Evolutionary conservation across 2,329 filamentous ascomycete genomes (phyloP).

Genomic region (Aphanoascus verrucosus): DNA sequence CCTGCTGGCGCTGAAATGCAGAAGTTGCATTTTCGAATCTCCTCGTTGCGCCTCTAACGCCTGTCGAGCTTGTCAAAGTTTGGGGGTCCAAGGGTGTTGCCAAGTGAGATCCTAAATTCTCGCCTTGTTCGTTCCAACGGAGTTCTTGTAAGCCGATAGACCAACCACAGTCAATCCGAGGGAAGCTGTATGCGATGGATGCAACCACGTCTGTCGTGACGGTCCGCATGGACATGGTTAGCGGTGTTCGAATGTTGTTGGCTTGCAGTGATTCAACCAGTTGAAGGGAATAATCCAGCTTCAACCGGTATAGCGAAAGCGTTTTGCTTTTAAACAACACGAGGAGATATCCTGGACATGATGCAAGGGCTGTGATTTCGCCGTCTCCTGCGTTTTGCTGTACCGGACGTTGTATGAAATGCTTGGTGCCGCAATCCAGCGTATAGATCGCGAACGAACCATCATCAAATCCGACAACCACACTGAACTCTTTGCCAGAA

Average conservation of each 20-base stretch:
- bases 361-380: constrained; percentile 58
- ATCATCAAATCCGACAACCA: constrained; percentile 60
- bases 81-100: constrained; percentile 31
- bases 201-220: constrained; percentile 57
- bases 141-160: constrained; percentile 87
- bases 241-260: constrained; percentile 63
- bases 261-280: constrained; percentile 71
- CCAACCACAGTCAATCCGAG: constrained; percentile 68
- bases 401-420: constrained; percentile 44
- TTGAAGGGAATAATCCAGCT: constrained; percentile 32
- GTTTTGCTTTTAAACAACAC: constrained; percentile 65
- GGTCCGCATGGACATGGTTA: constrained; percentile 72
- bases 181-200: constrained; percentile 76
- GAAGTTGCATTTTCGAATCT: background rate
- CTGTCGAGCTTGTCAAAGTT: background rate
- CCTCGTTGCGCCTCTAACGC: background rate
- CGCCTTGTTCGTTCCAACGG: constrained; percentile 47
- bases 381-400: constrained; percentile 55
- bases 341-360: constrained; percentile 63
- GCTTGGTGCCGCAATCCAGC: constrained; percentile 39
- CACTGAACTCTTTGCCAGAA: constrained; percentile 40
- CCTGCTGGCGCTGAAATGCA: background rate
- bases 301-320: constrained; percentile 65
- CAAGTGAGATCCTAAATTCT: constrained; percentile 30
- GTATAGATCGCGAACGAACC: constrained; percentile 63